Conservation (phyloP, 1,139 yeast genomes). For the Hansenula sp. region DNA sequence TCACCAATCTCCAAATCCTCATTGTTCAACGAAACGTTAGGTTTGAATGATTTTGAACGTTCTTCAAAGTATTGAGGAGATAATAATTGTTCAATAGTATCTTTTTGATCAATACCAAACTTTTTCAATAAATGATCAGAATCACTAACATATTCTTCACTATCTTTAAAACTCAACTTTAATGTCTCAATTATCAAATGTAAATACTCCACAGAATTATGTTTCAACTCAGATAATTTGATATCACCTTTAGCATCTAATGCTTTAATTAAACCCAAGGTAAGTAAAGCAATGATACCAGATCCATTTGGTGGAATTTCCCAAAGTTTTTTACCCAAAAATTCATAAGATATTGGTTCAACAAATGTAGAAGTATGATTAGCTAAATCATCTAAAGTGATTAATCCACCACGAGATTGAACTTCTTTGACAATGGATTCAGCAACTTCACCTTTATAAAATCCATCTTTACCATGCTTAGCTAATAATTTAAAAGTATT, state of each 20-base stretch:
- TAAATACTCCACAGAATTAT: slow-evolving; percentile 68
- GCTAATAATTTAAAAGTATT: slow-evolving; percentile 49
- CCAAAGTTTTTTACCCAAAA: slow-evolving; percentile 50
- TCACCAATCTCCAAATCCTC: slow-evolving; percentile 40
- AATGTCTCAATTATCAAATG: slow-evolving; percentile 67
- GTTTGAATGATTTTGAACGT: slow-evolving; percentile 45
- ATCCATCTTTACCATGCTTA: slow-evolving; percentile 55
- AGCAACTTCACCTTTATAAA: slow-evolving; percentile 66
- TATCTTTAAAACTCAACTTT: slow-evolving; percentile 71
- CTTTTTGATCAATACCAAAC: slow-evolving; percentile 13
- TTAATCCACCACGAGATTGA: slow-evolving; percentile 47
- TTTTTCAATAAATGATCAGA: slow-evolving; percentile 33
- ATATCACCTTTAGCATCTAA: slow-evolving; percentile 44
- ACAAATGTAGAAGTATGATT: slow-evolving; percentile 55
- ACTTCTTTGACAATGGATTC: slow-evolving; percentile 57
- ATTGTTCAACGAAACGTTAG: slow-evolving; percentile 37
- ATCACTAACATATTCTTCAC: slow-evolving; percentile 72
- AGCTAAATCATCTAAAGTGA: slow-evolving; percentile 51
- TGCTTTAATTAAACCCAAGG: slow-evolving; percentile 61
- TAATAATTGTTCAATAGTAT: slow-evolving; percentile 28
- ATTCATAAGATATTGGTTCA: slow-evolving; percentile 52
- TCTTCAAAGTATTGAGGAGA: slow-evolving; percentile 40
- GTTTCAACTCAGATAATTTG: slow-evolving; percentile 43
- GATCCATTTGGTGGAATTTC: slow-evolving; percentile 85
- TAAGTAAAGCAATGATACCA: slow-evolving; percentile 67